Evolutionary conservation across 2,329 filamentous ascomycete species (phyloP).

Genomic region (Fusarium napiforme): DNA sequence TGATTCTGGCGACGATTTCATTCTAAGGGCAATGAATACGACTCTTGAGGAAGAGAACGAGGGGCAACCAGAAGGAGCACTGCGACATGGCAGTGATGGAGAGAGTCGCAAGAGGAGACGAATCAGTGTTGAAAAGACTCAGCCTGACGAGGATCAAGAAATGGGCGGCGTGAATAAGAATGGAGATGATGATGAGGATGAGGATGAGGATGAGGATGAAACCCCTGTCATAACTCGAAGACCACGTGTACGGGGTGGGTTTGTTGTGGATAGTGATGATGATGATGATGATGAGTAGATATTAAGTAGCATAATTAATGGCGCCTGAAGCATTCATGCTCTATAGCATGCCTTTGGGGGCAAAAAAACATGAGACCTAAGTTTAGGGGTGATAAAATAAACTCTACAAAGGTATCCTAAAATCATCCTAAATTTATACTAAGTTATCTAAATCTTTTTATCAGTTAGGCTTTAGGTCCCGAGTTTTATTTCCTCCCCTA

Average conservation of each 20-base stretch:
- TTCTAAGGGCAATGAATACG: conserved; percentile 40
- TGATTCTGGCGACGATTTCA: conserved; percentile 41
- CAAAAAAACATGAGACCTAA: too few relatives aligned
- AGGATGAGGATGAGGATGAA: conserved; percentile 48
- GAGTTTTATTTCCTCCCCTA: too few relatives aligned
- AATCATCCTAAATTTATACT: too few relatives aligned
- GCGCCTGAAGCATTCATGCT: conserved; percentile 20
- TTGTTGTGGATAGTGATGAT: conserved; percentile 66
- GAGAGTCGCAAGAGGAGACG: conserved; percentile 53
- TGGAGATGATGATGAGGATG: conserved; percentile 47
- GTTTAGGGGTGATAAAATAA: too few relatives aligned
- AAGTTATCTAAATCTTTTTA: too few relatives aligned
- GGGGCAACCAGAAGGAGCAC: conserved; percentile 44
- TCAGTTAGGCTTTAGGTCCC: too few relatives aligned
- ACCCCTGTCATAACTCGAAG: conserved; percentile 50
- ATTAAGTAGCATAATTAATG: conserved; percentile 1
- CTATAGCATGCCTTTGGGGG: background rate
- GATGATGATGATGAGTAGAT: conserved; percentile 63
- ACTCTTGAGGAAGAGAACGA: conserved; percentile 30
- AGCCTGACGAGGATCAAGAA: conserved; percentile 29
- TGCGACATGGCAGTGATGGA: conserved; percentile 48
- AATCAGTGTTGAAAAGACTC: conserved; percentile 40
- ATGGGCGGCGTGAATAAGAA: conserved; percentile 44
- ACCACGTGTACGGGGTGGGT: conserved; percentile 62
- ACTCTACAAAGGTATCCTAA: too few relatives aligned